Conservation (phyloP, 352 stramenopile genomes). For the Globisporangium radiosum region DNA sequence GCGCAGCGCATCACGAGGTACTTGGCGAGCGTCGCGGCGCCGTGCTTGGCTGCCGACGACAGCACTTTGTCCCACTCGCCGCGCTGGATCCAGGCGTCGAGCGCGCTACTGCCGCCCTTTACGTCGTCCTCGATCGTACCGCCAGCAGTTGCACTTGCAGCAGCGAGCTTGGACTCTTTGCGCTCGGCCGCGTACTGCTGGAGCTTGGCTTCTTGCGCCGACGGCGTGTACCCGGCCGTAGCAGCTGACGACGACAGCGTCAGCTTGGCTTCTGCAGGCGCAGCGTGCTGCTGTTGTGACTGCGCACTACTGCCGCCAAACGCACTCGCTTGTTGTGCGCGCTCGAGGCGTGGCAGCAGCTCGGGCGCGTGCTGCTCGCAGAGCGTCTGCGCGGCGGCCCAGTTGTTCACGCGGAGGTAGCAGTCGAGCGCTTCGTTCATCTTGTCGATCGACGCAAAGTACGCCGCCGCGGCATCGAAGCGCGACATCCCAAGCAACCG, state of each 20-base stretch:
- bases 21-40: slow-evolving; percentile 67
- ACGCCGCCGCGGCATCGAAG: slow-evolving; percentile 82
- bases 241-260: slow-evolving; percentile 11
- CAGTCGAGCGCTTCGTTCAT: slow-evolving; percentile 90
- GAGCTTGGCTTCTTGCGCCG: slow-evolving; percentile 39
- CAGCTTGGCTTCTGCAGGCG: slow-evolving; percentile 46
- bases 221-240: slow-evolving; percentile 36
- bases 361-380: slow-evolving; percentile 78
- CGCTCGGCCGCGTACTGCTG: slow-evolving; percentile 25
- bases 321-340: slow-evolving; percentile 74
- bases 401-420: slow-evolving; percentile 78
- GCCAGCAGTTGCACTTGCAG: not conserved
- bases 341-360: slow-evolving; percentile 70
- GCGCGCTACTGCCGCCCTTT: slow-evolving; percentile 33
- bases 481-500: slow-evolving; percentile 75
- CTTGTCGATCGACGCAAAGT: slow-evolving; percentile 88
- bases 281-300: slow-evolving; percentile 18
- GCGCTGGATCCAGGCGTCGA: slow-evolving; percentile 90
- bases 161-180: slow-evolving; percentile 45
- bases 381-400: slow-evolving; percentile 59
- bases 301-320: slow-evolving; percentile 39
- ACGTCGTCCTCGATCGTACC: slow-evolving; percentile 15
- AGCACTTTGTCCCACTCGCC: slow-evolving; percentile 93
- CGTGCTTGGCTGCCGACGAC: slow-evolving; percentile 75
- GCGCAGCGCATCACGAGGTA: slow-evolving; percentile 79